Conservation (phyloP, 371 early-diverging fungal genomes). For the Batkoa obscura region DNA sequence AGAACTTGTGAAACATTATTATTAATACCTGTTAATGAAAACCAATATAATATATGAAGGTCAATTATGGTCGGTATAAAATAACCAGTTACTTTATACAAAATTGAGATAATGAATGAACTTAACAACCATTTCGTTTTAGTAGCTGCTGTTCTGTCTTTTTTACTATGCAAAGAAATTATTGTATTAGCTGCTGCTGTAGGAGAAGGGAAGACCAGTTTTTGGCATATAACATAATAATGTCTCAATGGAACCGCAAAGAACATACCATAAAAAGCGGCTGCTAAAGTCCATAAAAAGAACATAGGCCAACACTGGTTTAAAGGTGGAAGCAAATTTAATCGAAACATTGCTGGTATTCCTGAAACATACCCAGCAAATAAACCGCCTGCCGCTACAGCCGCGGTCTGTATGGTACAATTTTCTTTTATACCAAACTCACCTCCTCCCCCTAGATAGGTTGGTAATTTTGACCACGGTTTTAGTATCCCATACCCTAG, state of each 20-base stretch:
- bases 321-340: conserved; percentile 30
- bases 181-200: conserved; percentile 49
- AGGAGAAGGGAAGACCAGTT: conserved; percentile 47
- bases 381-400: conserved; percentile 48
- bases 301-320: conserved; percentile 21
- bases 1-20: conserved; percentile 19
- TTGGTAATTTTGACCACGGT: conserved; percentile 13
- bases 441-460: conserved; percentile 26
- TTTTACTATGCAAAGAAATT: conserved; percentile 28
- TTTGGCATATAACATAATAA: conserved; percentile 44
- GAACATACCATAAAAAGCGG: conserved; percentile 52
- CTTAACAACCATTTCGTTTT: conserved; percentile 10
- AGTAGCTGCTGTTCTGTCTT: no score
- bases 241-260: conserved; percentile 51
- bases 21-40: conserved; percentile 26
- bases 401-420: conserved; percentile 43
- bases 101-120: conserved; percentile 1
- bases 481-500: background rate
- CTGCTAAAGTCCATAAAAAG: conserved; percentile 28
- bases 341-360: conserved; percentile 49
- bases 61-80: conserved; percentile 25
- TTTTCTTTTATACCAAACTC: conserved; percentile 29
- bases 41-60: conserved; percentile 37
- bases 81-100: conserved; percentile 19
- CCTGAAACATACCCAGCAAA: conserved; percentile 43